Base-by-base conservation (phyloP, 2,329 filamentous ascomycete species). In the Botrytis squamosa region DNA sequence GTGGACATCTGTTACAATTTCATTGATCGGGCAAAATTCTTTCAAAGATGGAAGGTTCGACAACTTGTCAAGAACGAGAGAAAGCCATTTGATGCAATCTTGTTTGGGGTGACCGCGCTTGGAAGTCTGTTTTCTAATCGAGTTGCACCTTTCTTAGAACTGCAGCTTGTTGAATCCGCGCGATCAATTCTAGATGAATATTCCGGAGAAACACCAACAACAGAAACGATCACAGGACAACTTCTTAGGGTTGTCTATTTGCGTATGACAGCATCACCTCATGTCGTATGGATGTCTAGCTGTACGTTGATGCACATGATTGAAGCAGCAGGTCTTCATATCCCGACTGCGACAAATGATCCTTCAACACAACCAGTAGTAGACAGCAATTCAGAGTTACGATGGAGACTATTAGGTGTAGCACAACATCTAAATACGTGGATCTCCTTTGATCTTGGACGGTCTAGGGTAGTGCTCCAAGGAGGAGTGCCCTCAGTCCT, bases 71-170 rank as follows among this genome's bases (percentile, higher is more conserved):
- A 22, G 70, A 66, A 67, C 10, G 79, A 78, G 4, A 77, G 79
- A 40, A 76, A 77, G 78, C 80, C 65, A 78, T 85, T 70, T 57
- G 81, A 82, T 67, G 79, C 81, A 5, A 71, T 82, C 7, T 75
- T 82, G 20, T 78, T 78, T 44, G 81, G 82, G 5, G 77, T 83
- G 2, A 72, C 80, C 38, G 81, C 78, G 2, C 72, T 83, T 10
- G 80, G 80, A 9, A 82, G 80, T 33, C 75, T 83, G 20, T 83
- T 83, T 65, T 80, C 77, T 12, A 55, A 66, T 62, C 73, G 12
- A 46, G 67, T 1, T 66, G 79, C 4, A 73, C 72, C 25, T 70
- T 77, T 44, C 77, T 77, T 25, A 20, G 82, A 83, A 75, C 73
- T 74, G 49, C 77, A 79, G 67, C 76, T 80, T 36, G 74, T 76